These are phyloP conservation scores for Leccinum rimulosum DNA, from an alignment of 768 basidiomycete genomes.

Conservation along the genomic window DNA sequence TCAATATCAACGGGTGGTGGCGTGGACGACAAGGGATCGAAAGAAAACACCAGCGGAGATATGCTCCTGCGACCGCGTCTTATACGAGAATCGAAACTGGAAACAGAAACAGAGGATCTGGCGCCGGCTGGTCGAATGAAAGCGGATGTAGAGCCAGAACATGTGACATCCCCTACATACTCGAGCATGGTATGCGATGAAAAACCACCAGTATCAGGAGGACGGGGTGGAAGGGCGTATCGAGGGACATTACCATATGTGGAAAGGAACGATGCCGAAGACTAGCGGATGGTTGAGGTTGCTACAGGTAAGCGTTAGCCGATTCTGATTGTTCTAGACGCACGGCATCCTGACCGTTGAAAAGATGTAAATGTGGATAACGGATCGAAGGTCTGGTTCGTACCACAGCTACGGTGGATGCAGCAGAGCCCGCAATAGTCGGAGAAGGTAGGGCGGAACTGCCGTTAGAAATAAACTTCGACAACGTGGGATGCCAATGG, in stretches of 20 bases:
- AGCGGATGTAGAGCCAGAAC: slow-evolving; percentile 9
- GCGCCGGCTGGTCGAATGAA: slow-evolving; percentile 16
- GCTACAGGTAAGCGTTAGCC: slow-evolving; percentile 6
- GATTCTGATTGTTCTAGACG: slow-evolving; percentile 5
- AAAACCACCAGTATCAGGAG: slow-evolving; percentile 17
- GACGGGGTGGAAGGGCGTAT: slow-evolving; percentile 16
- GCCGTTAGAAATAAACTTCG: slow-evolving; percentile 21
- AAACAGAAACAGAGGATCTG: slow-evolving; percentile 13
- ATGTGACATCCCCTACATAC: slow-evolving; percentile 12
- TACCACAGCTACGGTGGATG: slow-evolving; percentile 10
- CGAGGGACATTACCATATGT: slow-evolving; percentile 23
- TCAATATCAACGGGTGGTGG: slow-evolving; percentile 14
- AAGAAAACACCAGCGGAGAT: slow-evolving; percentile 24
- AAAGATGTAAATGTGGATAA: slow-evolving; percentile 18
- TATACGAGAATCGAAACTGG: slow-evolving; percentile 7
- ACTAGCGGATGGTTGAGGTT: slow-evolving; percentile 12
- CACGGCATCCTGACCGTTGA: slow-evolving; percentile 21
- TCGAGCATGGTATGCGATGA: slow-evolving; percentile 17
- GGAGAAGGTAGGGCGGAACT: slow-evolving; percentile 4
- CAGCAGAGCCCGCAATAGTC: slow-evolving; percentile 5
- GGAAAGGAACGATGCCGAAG: slow-evolving; percentile 18
- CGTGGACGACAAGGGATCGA: slow-evolving; percentile 14
- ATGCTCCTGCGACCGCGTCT: slow-evolving; percentile 23
- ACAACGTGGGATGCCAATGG: slow-evolving; percentile 18
- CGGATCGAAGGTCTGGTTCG: slow-evolving; percentile 13